Conservation (phyloP, 2,329 filamentous ascomycete species). For the Cordyceps fumosorosea region DNA sequence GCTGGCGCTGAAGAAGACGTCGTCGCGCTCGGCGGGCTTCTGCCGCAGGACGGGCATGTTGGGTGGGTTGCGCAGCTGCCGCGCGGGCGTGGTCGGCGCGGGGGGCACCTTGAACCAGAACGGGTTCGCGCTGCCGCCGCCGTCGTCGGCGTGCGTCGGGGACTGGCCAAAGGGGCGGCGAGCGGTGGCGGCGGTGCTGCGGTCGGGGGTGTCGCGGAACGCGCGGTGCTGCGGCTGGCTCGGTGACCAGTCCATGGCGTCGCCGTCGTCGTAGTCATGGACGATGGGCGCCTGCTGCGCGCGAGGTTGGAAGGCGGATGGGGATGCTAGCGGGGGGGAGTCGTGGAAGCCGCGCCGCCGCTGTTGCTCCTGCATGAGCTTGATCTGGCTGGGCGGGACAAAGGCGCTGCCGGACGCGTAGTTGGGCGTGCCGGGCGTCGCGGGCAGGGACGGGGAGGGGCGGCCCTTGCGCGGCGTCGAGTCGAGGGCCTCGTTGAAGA, state of each 20-base stretch:
- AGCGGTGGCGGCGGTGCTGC: constrained; percentile 24
- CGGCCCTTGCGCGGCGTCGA: constrained; percentile 16
- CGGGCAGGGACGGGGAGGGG: not conserved
- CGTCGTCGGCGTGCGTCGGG: constrained; percentile 36
- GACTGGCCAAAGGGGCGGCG: constrained; percentile 37
- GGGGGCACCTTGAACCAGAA: constrained; percentile 68
- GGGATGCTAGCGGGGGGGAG: not conserved
- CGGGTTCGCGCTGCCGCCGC: constrained; percentile 37
- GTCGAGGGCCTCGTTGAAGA: constrained; percentile 28
- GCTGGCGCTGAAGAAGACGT: constrained; percentile 41
- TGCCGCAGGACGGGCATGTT: constrained; percentile 46
- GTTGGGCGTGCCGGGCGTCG: constrained; percentile 8
- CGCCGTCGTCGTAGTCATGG: constrained; percentile 41
- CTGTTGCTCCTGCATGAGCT: constrained; percentile 14
- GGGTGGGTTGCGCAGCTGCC: constrained; percentile 54
- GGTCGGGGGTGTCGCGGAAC: constrained; percentile 37
- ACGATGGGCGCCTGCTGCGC: constrained; percentile 21
- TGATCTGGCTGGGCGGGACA: constrained; percentile 6
- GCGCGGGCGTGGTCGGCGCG: constrained; percentile 60
- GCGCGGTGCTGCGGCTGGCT: constrained; percentile 50
- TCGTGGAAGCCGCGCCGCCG: not conserved
- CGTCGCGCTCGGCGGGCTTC: constrained; percentile 37
- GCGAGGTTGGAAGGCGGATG: constrained; percentile 13
- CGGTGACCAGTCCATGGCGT: constrained; percentile 71
- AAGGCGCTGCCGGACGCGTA: constrained; percentile 4